Evolutionary conservation across 2,329 filamentous ascomycete genomes (phyloP).

Genomic region (Clarireedia monteithiana): DNA sequence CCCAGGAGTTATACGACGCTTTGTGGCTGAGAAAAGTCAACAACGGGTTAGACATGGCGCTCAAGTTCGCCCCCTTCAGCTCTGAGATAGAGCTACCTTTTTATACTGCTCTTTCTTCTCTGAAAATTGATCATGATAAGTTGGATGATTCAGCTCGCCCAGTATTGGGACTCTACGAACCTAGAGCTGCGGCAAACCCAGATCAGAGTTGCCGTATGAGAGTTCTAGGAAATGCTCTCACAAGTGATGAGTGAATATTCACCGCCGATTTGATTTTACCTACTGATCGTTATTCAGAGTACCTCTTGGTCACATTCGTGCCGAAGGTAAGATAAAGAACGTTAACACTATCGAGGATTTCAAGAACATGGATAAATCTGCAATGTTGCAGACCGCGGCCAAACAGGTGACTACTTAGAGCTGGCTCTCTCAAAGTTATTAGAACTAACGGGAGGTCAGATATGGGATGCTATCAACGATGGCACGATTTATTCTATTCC

Average conservation of each 20-base stretch:
- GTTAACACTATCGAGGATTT: slow-evolving; percentile 95
- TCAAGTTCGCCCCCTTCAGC: slow-evolving; percentile 81
- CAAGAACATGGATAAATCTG: slow-evolving; percentile 70
- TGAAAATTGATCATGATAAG: slow-evolving; percentile 95
- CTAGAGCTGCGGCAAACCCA: slow-evolving; percentile 61
- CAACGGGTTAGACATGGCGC: slow-evolving; percentile 24
- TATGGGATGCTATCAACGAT: slow-evolving; percentile 96
- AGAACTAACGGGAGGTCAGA: slow-evolving; percentile 41
- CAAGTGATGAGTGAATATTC: slow-evolving; percentile 65
- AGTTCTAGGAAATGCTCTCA: slow-evolving; percentile 79
- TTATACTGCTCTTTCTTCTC: slow-evolving; percentile 83
- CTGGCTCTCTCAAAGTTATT: slow-evolving; percentile 11
- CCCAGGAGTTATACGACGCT: background rate
- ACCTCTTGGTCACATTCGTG: slow-evolving; percentile 66
- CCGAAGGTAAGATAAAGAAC: slow-evolving; percentile 91
- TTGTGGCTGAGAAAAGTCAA: background rate
- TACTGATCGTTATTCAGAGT: slow-evolving; percentile 39
- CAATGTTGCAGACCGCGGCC: slow-evolving; percentile 70
- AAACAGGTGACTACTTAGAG: slow-evolving; percentile 52
- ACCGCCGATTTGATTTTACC: background rate
- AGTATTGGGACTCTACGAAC: slow-evolving; percentile 82
- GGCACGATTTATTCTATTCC: slow-evolving; percentile 94
- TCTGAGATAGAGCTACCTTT: slow-evolving; percentile 95
- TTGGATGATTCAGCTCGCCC: slow-evolving; percentile 88
- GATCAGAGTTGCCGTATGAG: slow-evolving; percentile 82